Percentiles rank a stretch among this genome's conserved stretches.
These are phyloP conservation scores for Solanum paucissectum DNA, from an alignment of 257 asterid genomes.

Conservation along the genomic window DNA sequence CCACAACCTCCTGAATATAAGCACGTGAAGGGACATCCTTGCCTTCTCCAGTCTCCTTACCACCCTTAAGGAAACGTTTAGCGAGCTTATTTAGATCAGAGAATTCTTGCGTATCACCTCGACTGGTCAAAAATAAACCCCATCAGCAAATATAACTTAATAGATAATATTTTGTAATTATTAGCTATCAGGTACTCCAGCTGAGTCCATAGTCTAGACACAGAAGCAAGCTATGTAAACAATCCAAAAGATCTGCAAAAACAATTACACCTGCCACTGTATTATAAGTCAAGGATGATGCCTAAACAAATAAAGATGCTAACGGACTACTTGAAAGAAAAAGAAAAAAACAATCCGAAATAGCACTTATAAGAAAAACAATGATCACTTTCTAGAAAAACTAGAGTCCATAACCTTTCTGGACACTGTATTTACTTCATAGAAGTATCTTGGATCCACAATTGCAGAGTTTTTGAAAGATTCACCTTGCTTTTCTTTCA, in stretches of 20 bases:
- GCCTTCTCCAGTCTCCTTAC: conserved; percentile 39
- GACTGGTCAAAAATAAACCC: conserved; percentile 43
- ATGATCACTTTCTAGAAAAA: neutral
- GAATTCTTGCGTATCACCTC: conserved; percentile 96
- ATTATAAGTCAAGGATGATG: neutral
- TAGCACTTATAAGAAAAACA: neutral
- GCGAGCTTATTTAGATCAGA: conserved; percentile 90
- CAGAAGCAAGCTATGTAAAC: neutral
- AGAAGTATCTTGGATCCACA: neutral
- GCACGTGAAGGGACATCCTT: conserved; percentile 73
- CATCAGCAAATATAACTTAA: conserved; percentile 6
- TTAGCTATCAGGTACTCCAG: neutral
- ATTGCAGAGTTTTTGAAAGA: neutral
- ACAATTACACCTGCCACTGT: neutral
- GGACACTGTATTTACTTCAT: neutral
- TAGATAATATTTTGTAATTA: neutral
- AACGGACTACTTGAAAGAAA: neutral
- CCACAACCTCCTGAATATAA: conserved; percentile 83
- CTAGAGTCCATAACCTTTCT: neutral
- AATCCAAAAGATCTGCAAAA: neutral
- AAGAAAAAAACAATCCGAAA: neutral
- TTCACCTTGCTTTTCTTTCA: neutral
- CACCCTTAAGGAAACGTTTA: conserved; percentile 69
- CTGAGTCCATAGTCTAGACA: neutral
- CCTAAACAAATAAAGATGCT: neutral